Evolutionary conservation across 2,329 filamentous ascomycete species (phyloP), one percentile per base, ranked within the genome.

Genomic region (Nannizzia gypsea): DNA sequence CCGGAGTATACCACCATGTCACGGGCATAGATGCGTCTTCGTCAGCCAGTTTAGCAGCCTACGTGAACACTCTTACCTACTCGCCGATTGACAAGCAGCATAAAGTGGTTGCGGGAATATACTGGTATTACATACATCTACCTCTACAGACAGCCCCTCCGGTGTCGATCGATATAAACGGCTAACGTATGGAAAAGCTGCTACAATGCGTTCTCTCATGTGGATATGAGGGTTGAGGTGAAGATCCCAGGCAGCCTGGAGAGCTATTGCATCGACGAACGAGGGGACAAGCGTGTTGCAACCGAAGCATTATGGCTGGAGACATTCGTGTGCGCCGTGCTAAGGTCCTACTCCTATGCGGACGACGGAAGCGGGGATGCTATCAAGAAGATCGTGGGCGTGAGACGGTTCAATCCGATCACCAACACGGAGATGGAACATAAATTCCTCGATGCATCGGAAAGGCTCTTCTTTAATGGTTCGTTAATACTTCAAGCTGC

Each of bases 341-440:
- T 99, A 63, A 83, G 93, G 67, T 91, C 93, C 62, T 99, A 97
- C 74, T 92, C 90, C 0, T 99, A 99, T 71, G 93, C 93, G 56
- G 92, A 99, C 71, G 88, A 96, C 72, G 92, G 92, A 50, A 93
- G 88, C 59, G 92, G 92, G 59, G 92, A 96, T 68, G 88, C 88
- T 1, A 96, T 97, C 71, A 88, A 93, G 73, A 95, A 93, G 77
- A 96, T 99, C 62, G 89, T 97, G 71, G 93, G 92, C n/a, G 90
- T 97, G 57, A 83, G 93, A 66, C 84, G 93, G 64, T 97, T 99
- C 80, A 99, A 99, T 70, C 93, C 93, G 0, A 89, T 99, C 63
- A 96, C 90, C 55, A 97, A 89, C 73, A 97, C 93, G n/a, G 93
- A 99, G 73, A 90, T 90, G 62, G 93, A 99, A 74, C 93, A 99